Conservation (phyloP, 768 basidiomycete genomes). For the Gloeopeniophorella convolvens region DNA sequence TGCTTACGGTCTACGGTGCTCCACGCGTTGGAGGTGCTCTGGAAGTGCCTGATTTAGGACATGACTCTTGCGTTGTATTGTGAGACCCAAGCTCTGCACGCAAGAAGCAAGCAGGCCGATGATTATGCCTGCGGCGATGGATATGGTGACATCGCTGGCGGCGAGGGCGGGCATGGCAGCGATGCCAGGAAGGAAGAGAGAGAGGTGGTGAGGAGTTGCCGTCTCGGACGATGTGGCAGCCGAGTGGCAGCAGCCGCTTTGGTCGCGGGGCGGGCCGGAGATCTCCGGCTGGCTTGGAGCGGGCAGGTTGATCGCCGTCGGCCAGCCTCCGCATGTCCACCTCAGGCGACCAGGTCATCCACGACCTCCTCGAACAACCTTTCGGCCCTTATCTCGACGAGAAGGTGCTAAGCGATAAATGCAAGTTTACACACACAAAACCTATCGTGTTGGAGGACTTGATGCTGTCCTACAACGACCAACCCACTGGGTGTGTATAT, state of each 20-base stretch:
- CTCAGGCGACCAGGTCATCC: background rate
- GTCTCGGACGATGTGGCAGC: background rate
- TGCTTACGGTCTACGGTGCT: slow-evolving; percentile 74
- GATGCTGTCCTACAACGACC: slow-evolving; percentile 1
- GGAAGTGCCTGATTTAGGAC: slow-evolving; percentile 73
- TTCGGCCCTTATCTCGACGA: slow-evolving; percentile 32
- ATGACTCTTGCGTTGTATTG: slow-evolving; percentile 92
- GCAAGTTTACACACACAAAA: slow-evolving; percentile 8
- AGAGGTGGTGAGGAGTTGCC: background rate
- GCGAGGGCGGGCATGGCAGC: slow-evolving; percentile 21
- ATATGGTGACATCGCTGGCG: slow-evolving; percentile 27
- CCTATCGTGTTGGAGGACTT: slow-evolving; percentile 6
- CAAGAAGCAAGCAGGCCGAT: slow-evolving; percentile 78
- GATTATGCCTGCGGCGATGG: slow-evolving; percentile 37
- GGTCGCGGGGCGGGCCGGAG: background rate
- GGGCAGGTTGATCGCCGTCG: background rate
- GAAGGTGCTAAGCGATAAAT: slow-evolving; percentile 23
- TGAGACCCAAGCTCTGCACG: slow-evolving; percentile 86
- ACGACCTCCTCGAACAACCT: slow-evolving; percentile 20
- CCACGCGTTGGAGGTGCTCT: slow-evolving; percentile 52
- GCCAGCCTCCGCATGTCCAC: background rate
- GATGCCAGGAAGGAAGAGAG: no score
- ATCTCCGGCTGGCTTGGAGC: background rate
- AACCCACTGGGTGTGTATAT: slow-evolving; percentile 11
- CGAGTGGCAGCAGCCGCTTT: background rate